These are phyloP conservation scores for Peronospora tabacina DNA, from an alignment of 352 stramenopile species.

Conservation along the genomic window DNA sequence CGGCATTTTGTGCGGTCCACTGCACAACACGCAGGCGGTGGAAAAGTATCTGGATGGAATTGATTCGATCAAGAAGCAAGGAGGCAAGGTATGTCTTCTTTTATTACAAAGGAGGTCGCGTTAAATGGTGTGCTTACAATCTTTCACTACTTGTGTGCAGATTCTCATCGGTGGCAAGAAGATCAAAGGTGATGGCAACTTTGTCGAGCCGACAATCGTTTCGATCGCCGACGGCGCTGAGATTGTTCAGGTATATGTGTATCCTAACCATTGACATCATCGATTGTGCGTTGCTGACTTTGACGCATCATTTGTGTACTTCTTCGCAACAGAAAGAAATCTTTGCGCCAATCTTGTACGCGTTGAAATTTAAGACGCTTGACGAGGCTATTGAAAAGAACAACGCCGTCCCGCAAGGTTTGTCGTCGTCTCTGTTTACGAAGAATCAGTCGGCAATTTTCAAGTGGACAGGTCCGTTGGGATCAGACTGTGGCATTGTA, in stretches of 20 bases:
- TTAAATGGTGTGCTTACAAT: conserved; percentile 5
- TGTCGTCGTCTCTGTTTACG: conserved; percentile 90
- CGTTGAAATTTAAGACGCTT: conserved; percentile 84
- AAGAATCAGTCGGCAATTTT: conserved; percentile 89
- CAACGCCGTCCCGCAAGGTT: conserved; percentile 87
- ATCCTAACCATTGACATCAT: background rate
- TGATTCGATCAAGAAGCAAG: conserved; percentile 72
- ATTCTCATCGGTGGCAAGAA: conserved; percentile 83
- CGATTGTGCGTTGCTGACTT: background rate
- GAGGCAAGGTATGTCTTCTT: conserved; percentile 56
- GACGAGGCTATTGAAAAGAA: conserved; percentile 90
- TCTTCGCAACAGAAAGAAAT: conserved; percentile 66
- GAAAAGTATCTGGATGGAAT: conserved; percentile 83
- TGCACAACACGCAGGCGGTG: conserved; percentile 67
- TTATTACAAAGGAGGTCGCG: background rate
- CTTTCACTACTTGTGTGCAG: conserved; percentile 25
- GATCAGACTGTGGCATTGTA: conserved; percentile 90
- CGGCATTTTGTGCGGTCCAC: conserved; percentile 78
- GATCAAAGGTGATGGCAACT: conserved; percentile 75
- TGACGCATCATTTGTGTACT: background rate
- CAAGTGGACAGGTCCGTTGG: conserved; percentile 85
- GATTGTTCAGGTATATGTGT: conserved; percentile 56
- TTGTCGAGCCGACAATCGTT: conserved; percentile 89
- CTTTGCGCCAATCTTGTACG: conserved; percentile 89
- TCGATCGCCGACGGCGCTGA: conserved; percentile 71